phyloP scores from a whole-genome alignment of 192 early-diverging fungal species.

The Haplosporangium gracile region DNA sequence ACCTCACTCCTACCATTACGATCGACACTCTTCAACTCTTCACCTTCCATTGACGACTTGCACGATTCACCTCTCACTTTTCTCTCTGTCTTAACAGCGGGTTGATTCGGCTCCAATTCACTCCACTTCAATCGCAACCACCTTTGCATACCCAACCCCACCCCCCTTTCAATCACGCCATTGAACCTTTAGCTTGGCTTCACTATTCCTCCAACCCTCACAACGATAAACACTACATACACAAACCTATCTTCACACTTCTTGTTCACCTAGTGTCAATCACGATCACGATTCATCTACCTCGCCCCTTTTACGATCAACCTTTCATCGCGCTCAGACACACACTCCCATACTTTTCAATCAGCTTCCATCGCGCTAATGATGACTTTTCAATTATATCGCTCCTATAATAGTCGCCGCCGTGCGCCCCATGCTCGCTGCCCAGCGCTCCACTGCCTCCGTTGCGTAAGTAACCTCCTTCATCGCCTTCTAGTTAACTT shows the following conservation, averaged over 20 bases:
- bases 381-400: not conserved
- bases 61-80: too few relatives aligned
- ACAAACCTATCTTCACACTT: not conserved
- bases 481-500: not conserved
- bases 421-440: constrained; percentile 57
- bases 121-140: not conserved
- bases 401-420: constrained; percentile 44
- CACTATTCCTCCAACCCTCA: not conserved
- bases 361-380: not conserved
- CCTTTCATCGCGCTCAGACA: not conserved
- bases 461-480: constrained; percentile 44
- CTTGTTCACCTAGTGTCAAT: not conserved
- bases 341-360: not conserved
- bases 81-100: not conserved
- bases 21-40: not conserved
- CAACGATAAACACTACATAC: not conserved
- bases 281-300: not conserved
- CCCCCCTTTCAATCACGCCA: not conserved
- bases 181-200: not conserved
- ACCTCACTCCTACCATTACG: not conserved
- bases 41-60: not conserved
- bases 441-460: constrained; percentile 56
- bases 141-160: not conserved
- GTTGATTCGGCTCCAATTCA: not conserved
- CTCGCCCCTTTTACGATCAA: not conserved